These are phyloP conservation scores for Backusella sp. DNA, from an alignment of 192 early-diverging fungal species.

Conservation along the genomic window DNA sequence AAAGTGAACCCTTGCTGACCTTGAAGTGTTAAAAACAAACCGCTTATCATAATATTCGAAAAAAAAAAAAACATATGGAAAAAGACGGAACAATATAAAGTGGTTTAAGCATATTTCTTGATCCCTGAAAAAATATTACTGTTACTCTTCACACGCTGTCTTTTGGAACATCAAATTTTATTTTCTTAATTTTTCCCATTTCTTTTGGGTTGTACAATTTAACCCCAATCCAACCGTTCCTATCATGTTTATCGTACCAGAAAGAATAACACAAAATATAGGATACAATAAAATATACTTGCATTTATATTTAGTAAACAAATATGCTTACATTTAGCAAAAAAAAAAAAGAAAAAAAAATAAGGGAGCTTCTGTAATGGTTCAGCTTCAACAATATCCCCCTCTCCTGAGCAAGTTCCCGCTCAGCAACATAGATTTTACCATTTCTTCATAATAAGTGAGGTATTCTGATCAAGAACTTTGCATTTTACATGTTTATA, in stretches of 20 bases:
- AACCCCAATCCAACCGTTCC: background rate
- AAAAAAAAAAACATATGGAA: background rate
- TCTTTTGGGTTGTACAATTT: background rate
- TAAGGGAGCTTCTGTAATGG: background rate
- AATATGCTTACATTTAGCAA: background rate
- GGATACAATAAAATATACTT: background rate
- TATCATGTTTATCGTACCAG: background rate
- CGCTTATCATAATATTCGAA: background rate
- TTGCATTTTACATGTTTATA: background rate
- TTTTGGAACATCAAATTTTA: background rate
- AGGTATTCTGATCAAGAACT: background rate
- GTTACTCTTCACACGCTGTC: background rate
- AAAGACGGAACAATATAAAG: background rate
- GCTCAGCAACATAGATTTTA: background rate
- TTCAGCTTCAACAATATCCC: background rate
- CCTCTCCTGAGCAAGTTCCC: no score
- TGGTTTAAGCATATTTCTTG: background rate
- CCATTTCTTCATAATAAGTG: background rate
- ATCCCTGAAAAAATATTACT: background rate
- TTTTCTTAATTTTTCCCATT: background rate
- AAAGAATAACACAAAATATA: background rate
- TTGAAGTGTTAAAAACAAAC: background rate
- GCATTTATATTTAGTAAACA: background rate
- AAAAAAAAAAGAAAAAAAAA: background rate
- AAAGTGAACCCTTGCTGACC: background rate